These are phyloP conservation scores for Mycosphaerella arachidis DNA, from an alignment of 2,329 filamentous ascomycete species.

Conservation along the genomic window DNA sequence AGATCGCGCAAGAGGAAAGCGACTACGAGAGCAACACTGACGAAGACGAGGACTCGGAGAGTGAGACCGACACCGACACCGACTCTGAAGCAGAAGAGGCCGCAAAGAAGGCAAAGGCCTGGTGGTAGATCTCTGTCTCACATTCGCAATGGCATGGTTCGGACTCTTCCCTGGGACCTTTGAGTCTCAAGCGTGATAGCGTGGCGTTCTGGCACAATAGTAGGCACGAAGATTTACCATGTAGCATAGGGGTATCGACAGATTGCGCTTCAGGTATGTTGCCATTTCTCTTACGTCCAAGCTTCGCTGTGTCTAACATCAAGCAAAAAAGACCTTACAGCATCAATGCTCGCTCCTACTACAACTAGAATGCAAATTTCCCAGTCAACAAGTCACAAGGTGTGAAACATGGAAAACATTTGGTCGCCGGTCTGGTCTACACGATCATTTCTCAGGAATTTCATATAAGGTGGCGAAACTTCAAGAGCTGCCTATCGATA, in stretches of 20 bases:
- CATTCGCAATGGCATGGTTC: neutral
- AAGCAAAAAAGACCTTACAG: neutral
- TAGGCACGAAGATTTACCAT: neutral
- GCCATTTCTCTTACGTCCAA: no score
- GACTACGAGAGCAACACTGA: constrained; percentile 37
- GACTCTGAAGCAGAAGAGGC: constrained; percentile 66
- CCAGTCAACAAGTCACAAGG: neutral
- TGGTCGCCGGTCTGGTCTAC: no score
- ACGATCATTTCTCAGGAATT: no score
- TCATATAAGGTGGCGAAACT: no score
- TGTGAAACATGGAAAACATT: no score
- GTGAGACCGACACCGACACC: constrained; percentile 63
- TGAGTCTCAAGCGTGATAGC: neutral
- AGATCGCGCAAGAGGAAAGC: constrained; percentile 33
- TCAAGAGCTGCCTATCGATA: no score
- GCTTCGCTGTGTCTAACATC: neutral
- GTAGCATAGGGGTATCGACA: constrained; percentile 1
- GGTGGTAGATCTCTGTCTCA: constrained; percentile 5
- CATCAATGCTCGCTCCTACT: neutral
- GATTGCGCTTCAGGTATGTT: neutral
- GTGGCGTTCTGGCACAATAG: neutral
- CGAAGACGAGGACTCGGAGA: constrained; percentile 35
- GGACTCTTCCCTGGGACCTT: neutral
- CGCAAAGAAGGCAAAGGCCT: constrained; percentile 12
- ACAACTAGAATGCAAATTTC: neutral